Conservation (phyloP, 495 filamentous ascomycete species). For the Elasticomyces elasticus region DNA sequence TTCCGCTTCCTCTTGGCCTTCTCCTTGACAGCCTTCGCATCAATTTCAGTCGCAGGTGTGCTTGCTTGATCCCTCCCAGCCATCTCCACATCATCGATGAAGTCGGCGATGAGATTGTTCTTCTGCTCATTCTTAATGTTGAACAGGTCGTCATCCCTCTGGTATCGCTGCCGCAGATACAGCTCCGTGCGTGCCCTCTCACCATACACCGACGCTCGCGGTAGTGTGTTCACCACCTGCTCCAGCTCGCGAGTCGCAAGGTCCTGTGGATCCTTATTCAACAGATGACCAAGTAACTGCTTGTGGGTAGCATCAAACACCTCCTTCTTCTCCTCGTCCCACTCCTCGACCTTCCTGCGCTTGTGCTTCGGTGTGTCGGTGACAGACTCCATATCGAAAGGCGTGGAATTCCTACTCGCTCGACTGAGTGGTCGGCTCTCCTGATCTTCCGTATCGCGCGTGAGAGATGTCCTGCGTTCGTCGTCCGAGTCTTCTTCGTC, state of each 20-base stretch:
- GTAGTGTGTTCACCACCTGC: conserved; percentile 32
- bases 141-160: conserved; percentile 72
- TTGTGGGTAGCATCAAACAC: conserved; percentile 28
- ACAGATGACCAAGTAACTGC: conserved; percentile 29
- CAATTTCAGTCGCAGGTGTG: conserved; percentile 31
- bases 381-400: conserved; percentile 49
- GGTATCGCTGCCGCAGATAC: conserved; percentile 57
- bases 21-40: conserved; percentile 32
- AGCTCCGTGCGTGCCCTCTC: conserved; percentile 55
- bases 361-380: conserved; percentile 25
- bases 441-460: conserved; percentile 67
- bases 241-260: conserved; percentile 35
- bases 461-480: conserved; percentile 44
- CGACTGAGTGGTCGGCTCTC: conserved; percentile 74
- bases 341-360: conserved; percentile 25
- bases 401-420: conserved; percentile 58
- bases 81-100: conserved; percentile 38
- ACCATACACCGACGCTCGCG: conserved; percentile 51
- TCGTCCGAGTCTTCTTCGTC: conserved; percentile 47
- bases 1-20: conserved; percentile 47
- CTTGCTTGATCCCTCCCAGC: conserved; percentile 21
- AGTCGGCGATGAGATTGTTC: conserved; percentile 27
- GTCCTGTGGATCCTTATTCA: conserved; percentile 37
- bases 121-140: conserved; percentile 36
- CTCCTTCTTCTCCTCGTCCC: conserved; percentile 34